phyloP scores from a whole-genome alignment of 1,284 basidiomycete species.

The Hymenochaete sp. region DNA sequence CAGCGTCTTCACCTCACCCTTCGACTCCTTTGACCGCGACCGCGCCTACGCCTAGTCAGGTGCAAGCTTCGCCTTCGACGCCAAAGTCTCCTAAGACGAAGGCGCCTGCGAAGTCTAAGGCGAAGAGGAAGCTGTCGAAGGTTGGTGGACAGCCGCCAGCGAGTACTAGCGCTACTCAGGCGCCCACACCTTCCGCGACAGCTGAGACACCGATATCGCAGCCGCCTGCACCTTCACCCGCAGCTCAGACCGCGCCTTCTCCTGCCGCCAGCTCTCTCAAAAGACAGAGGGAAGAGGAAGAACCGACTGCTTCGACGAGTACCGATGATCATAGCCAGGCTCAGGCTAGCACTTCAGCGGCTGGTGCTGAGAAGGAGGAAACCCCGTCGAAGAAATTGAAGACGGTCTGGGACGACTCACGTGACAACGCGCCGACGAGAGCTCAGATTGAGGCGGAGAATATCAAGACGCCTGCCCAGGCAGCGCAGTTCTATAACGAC shows the following conservation, averaged over 20 bases:
- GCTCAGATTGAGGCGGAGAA: conserved; percentile 47
- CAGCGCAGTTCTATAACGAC: conserved; percentile 49
- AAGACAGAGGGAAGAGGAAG: conserved; percentile 53
- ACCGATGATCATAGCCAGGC: conserved; percentile 22
- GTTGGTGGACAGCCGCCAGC: conserved; percentile 28
- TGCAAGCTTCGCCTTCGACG: conserved; percentile 24
- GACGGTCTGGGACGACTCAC: conserved; percentile 57
- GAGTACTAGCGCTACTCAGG: conserved; percentile 24
- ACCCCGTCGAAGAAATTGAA: conserved; percentile 63
- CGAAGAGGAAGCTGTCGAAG: conserved; percentile 30
- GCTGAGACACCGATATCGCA: conserved; percentile 28
- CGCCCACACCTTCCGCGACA: conserved; percentile 26
- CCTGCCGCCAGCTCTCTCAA: conserved; percentile 34
- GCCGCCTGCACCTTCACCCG: conserved; percentile 26
- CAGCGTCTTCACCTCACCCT: conserved; percentile 9
- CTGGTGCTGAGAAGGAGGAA: conserved; percentile 34
- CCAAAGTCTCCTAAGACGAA: conserved; percentile 32
- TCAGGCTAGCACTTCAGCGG: too few species aligned
- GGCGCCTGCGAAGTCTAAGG: conserved; percentile 34
- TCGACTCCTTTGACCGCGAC: conserved; percentile 25
- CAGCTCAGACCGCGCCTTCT: conserved; percentile 20
- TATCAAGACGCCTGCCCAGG: conserved; percentile 59
- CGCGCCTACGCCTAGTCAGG: conserved; percentile 32
- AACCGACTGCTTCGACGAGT: conserved; percentile 21
- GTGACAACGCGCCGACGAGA: conserved; percentile 44